Evolutionary conservation across 352 stramenopile species (phyloP).

Genomic region (Phytophthora sp.): DNA sequence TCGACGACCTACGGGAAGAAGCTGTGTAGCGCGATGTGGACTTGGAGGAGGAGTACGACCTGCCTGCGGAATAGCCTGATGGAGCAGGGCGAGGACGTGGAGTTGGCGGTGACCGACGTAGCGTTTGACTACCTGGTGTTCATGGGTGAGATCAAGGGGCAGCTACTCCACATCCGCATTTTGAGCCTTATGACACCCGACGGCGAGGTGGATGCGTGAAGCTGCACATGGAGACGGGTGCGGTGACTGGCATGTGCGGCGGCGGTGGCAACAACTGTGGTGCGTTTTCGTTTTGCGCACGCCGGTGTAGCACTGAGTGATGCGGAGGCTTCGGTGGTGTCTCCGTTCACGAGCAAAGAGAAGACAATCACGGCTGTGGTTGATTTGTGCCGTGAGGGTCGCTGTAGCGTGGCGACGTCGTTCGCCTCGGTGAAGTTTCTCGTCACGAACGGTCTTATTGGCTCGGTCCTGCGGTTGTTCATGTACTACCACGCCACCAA

Average conservation of each 20-base stretch:
- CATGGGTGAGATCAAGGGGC: conserved; percentile 35
- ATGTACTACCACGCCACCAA: conserved; percentile 77
- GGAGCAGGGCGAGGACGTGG: conserved; percentile 21
- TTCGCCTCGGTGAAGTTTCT: conserved; percentile 89
- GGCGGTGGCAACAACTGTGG: conserved; percentile 83
- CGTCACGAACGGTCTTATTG: conserved; percentile 88
- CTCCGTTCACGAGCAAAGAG: conserved; percentile 82
- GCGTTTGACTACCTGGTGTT: conserved; percentile 43
- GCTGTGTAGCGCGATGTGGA: conserved; percentile 59
- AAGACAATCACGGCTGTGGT: conserved; percentile 83
- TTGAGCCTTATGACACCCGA: conserved; percentile 53
- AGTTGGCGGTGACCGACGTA: conserved; percentile 49
- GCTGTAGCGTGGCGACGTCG: conserved; percentile 84
- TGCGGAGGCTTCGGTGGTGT: conserved; percentile 72
- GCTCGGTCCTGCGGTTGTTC: conserved; percentile 65
- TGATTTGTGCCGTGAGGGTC: too few species aligned
- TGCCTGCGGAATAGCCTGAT: conserved; percentile 42
- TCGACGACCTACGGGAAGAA: conserved; percentile 28
- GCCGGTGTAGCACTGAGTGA: too few species aligned
- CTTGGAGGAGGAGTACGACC: too few species aligned
- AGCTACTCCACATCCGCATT: conserved; percentile 50
- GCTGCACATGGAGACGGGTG: too few species aligned
- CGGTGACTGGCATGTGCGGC: too few species aligned
- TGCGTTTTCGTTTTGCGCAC: conserved; percentile 74
- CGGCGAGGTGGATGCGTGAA: conserved; percentile 47